A percentile compares a stretch with the other conserved stretches of the same genome.
phyloP scores from a whole-genome alignment of 1,139 yeast genomes.

The Lodderomyces orthopsilosis region DNA sequence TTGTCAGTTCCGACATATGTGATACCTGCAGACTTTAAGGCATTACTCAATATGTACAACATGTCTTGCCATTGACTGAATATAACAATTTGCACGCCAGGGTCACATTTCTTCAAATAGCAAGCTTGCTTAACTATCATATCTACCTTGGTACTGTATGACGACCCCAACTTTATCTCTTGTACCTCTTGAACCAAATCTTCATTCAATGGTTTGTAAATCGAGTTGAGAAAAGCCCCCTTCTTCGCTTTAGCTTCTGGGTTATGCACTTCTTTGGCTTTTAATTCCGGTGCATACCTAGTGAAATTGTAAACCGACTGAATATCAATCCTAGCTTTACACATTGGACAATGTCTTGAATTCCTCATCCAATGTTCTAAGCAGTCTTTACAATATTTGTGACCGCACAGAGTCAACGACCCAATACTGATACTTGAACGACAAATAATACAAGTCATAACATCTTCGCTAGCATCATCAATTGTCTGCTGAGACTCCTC shows the following conservation, averaged over 20 bases:
- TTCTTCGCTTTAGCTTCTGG: conserved; percentile 7
- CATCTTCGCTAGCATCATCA: conserved; percentile 10
- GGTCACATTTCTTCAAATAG: conserved; percentile 57
- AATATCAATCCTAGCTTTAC: conserved; percentile 50
- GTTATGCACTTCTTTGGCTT: conserved; percentile 43
- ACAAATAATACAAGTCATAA: conserved; percentile 70
- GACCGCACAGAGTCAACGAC: conserved; percentile 84
- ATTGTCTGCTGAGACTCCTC: conserved; percentile 17
- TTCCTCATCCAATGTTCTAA: conserved; percentile 64
- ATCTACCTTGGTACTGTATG: conserved; percentile 84
- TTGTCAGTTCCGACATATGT: conserved; percentile 45
- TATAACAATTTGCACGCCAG: conserved; percentile 71
- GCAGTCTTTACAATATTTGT: conserved; percentile 80
- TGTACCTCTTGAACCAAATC: conserved; percentile 44
- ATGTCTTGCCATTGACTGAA: conserved; percentile 89
- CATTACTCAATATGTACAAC: conserved; percentile 62
- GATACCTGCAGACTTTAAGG: conserved; percentile 60
- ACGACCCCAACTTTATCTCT: conserved; percentile 37
- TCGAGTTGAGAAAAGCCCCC: conserved; percentile 35
- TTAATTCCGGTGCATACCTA: conserved; percentile 44
- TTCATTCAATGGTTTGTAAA: conserved; percentile 49
- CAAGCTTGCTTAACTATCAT: conserved; percentile 71
- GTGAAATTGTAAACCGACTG: conserved; percentile 61
- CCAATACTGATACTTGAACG: conserved; percentile 68
- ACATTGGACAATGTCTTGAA: conserved; percentile 69